Conservation (phyloP, 441 rosid species). For the Bocquillonia castaneifolia region DNA sequence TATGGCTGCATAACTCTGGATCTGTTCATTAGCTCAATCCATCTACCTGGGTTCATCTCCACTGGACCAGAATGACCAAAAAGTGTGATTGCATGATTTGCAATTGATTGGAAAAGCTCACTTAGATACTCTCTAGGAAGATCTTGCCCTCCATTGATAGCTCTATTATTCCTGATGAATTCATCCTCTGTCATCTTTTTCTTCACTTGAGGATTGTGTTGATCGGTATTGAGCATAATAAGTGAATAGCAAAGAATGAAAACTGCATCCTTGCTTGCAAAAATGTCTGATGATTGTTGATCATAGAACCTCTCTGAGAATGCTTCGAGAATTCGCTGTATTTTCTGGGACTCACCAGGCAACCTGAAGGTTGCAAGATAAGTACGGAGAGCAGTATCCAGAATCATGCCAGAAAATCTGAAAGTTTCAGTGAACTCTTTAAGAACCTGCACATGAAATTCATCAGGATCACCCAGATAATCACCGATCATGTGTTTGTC, state of each 20-base stretch:
- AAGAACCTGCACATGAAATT: slow-evolving; percentile 61
- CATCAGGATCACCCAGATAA: slow-evolving; percentile 84
- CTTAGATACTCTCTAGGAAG: slow-evolving; percentile 86
- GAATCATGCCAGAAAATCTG: slow-evolving; percentile 68
- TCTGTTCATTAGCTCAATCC: slow-evolving; percentile 70
- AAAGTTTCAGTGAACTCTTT: slow-evolving; percentile 70
- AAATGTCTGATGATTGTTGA: slow-evolving; percentile 61
- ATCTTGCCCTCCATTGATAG: slow-evolving; percentile 78
- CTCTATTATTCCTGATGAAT: slow-evolving; percentile 78
- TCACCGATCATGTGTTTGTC: slow-evolving; percentile 74
- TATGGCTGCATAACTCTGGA: slow-evolving; percentile 45
- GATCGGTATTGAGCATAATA: slow-evolving; percentile 92
- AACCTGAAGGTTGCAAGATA: slow-evolving; percentile 68
- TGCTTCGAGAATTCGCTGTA: slow-evolving; percentile 72
- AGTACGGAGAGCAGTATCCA: slow-evolving; percentile 71
- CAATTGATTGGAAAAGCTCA: slow-evolving; percentile 73
- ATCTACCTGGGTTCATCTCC: slow-evolving; percentile 69
- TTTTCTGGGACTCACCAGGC: slow-evolving; percentile 91
- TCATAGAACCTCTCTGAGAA: slow-evolving; percentile 69
- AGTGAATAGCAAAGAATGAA: slow-evolving; percentile 74
- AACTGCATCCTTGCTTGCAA: slow-evolving; percentile 70
- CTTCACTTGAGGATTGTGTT: slow-evolving; percentile 85
- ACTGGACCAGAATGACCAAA: slow-evolving; percentile 44
- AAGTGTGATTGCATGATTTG: slow-evolving; percentile 50
- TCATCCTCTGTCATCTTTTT: slow-evolving; percentile 97